Percentiles rank a stretch among this genome's conserved stretches.
Conservation (phyloP, 2,329 filamentous ascomycete species). For the Trichoderma arundinaceum region DNA sequence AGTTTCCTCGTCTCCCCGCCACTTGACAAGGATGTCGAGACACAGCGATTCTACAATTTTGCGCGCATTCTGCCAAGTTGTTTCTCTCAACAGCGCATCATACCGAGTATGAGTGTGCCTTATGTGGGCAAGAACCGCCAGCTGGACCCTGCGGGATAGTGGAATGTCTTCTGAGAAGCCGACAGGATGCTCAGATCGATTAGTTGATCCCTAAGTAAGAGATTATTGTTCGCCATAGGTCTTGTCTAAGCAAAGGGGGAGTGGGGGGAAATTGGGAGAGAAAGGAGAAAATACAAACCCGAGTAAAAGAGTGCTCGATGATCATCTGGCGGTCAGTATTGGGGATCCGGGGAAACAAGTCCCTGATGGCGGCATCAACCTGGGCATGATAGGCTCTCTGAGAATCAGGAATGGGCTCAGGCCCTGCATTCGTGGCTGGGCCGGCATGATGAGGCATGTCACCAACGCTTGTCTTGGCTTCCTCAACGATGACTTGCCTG, state of each 20-base stretch:
- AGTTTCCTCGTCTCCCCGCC: conserved; percentile 73
- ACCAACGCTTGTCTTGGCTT: conserved; percentile 50
- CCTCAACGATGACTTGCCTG: conserved; percentile 62
- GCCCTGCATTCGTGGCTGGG: conserved; percentile 42
- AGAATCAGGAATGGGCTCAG: conserved; percentile 64
- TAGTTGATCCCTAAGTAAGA: conserved; percentile 52
- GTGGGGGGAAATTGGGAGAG: background rate
- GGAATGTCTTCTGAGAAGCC: conserved; percentile 62
- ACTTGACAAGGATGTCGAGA: conserved; percentile 70
- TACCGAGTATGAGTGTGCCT: conserved; percentile 71
- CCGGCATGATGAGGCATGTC: conserved; percentile 37
- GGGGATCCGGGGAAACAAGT: conserved; percentile 69
- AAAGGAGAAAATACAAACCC: conserved; percentile 51
- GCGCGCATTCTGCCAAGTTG: conserved; percentile 63
- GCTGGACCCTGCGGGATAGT: conserved; percentile 66
- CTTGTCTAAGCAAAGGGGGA: background rate
- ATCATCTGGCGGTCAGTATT: conserved; percentile 68
- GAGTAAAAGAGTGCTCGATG: conserved; percentile 66
- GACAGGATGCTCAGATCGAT: conserved; percentile 61
- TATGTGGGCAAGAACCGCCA: conserved; percentile 70
- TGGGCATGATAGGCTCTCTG: conserved; percentile 67
- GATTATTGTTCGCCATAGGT: conserved; percentile 33
- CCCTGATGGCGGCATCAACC: conserved; percentile 65
- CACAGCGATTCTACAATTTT: conserved; percentile 66
- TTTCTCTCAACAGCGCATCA: conserved; percentile 64